phyloP scores from a whole-genome alignment of 345 rosid species.

The Carallia brachiata region DNA sequence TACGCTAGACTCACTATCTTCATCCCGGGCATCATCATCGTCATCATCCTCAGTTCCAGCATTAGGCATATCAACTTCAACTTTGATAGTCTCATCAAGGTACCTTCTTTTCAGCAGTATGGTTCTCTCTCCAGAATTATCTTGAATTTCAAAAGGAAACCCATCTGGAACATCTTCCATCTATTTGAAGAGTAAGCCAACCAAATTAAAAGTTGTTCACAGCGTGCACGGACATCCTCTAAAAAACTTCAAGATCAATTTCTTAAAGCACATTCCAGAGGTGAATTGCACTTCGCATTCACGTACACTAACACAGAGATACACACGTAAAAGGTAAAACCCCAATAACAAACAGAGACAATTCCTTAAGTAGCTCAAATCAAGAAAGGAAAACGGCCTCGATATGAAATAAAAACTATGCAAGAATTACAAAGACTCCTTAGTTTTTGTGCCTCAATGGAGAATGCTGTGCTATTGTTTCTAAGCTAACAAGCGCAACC shows the following conservation, averaged over 20 bases:
- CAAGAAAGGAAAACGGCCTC: too few species aligned
- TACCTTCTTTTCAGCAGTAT: conserved; percentile 38
- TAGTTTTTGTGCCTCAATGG: too few species aligned
- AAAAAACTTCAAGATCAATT: background rate
- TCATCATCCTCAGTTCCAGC: conserved; percentile 20
- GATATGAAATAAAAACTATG: too few species aligned
- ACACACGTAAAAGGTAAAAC: too few species aligned
- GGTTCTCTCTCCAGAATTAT: conserved; percentile 56
- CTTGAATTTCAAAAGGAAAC: conserved; percentile 56
- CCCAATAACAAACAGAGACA: too few species aligned
- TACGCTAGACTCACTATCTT: conserved; percentile 1
- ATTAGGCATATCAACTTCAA: conserved; percentile 46
- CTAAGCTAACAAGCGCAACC: too few species aligned
- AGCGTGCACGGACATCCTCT: background rate
- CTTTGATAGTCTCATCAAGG: conserved; percentile 47
- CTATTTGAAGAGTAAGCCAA: conserved; percentile 1
- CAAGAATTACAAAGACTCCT: too few species aligned
- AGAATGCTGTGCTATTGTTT: too few species aligned
- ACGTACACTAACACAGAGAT: too few species aligned
- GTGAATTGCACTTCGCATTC: too few species aligned
- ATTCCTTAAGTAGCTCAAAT: too few species aligned
- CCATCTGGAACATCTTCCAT: conserved; percentile 36
- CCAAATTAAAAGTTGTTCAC: background rate
- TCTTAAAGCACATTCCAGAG: too few species aligned
- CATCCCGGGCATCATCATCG: conserved; percentile 21